A percentile compares a stretch with the other conserved stretches of the same genome.
These are phyloP conservation scores for Quercus ilex DNA, from an alignment of 306 rosid genomes.

Conservation along the genomic window DNA sequence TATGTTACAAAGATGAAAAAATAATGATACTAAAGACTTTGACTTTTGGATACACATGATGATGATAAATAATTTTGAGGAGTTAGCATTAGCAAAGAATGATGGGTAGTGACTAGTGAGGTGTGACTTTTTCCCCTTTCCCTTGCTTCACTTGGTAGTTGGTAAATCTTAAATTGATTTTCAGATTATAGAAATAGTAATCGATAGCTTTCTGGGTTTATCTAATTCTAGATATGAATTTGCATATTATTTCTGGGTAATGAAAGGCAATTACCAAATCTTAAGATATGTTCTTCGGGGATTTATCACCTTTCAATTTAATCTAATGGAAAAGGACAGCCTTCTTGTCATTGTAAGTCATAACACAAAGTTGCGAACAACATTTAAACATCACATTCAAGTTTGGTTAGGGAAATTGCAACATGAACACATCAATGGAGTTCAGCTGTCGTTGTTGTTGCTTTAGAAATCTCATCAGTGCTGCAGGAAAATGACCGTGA, in stretches of 20 bases:
- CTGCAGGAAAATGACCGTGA: background rate
- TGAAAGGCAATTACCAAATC: background rate
- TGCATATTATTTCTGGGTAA: background rate
- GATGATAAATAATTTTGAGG: background rate
- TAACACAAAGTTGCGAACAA: background rate
- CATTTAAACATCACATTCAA: background rate
- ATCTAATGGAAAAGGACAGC: background rate
- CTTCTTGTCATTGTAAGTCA: background rate
- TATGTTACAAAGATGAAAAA: background rate
- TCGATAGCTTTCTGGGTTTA: background rate
- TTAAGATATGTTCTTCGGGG: background rate
- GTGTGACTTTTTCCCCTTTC: background rate
- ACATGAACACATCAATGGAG: background rate
- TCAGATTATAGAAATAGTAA: background rate
- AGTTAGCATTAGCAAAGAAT: background rate
- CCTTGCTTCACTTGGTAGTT: background rate
- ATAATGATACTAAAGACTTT: background rate
- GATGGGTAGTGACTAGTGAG: background rate
- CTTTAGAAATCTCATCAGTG: background rate
- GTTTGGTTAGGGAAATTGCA: background rate
- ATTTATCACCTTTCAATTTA: background rate
- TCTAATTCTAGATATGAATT: background rate
- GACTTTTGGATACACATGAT: too few species aligned
- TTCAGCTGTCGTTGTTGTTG: background rate
- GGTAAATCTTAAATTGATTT: background rate